Evolutionary conservation across 768 basidiomycete genomes (phyloP).

Genomic region (Kondoa malvinella): DNA sequence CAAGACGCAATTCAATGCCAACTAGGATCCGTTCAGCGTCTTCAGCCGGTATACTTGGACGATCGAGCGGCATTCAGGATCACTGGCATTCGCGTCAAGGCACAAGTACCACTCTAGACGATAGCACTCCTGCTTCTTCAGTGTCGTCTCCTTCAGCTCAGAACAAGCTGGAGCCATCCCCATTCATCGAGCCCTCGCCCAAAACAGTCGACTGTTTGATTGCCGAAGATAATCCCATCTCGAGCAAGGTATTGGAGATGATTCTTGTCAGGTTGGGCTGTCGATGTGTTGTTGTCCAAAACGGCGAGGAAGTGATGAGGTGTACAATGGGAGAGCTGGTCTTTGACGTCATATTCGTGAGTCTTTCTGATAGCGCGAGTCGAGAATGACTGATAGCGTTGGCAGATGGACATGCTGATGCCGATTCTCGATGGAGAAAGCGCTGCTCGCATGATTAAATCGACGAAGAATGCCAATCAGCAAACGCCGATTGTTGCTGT

Average conservation of each 20-base stretch:
- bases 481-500: constrained; percentile 82
- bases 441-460: constrained; percentile 92
- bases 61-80: background rate
- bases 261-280: constrained; percentile 83
- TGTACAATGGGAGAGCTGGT: constrained; percentile 87
- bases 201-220: constrained; percentile 62
- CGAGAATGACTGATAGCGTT: background rate
- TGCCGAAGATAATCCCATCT: constrained; percentile 96
- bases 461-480: constrained; percentile 85
- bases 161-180: background rate
- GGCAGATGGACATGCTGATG: constrained; percentile 7
- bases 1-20: constrained; percentile 26
- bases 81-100: constrained; percentile 7
- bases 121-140: constrained; percentile 10
- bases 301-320: constrained; percentile 91
- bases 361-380: constrained; percentile 2
- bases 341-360: constrained; percentile 24
- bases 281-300: constrained; percentile 82
- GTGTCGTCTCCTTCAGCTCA: constrained; percentile 12
- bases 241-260: constrained; percentile 91
- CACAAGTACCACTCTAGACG: constrained; percentile 9
- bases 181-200: constrained; percentile 1
- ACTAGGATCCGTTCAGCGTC: constrained; percentile 22
- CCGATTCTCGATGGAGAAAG: constrained; percentile 74
- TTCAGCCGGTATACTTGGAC: constrained; percentile 4